phyloP scores from a whole-genome alignment of 179 eudicot species.

The Kewa caespitosa region DNA sequence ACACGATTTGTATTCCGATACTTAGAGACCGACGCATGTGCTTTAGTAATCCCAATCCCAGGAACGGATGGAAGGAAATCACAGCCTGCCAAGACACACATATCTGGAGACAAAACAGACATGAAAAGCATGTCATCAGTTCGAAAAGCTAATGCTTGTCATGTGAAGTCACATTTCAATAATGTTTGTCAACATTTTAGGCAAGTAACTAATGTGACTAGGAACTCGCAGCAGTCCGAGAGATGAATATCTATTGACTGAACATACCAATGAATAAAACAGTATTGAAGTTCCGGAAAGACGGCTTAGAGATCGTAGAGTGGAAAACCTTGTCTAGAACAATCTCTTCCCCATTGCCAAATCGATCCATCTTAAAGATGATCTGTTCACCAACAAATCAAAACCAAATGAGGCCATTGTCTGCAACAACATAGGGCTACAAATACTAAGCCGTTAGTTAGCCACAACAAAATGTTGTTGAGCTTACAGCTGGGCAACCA shows the following conservation, averaged over 20 bases:
- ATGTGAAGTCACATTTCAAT: not conserved
- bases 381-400: slow-evolving; percentile 38
- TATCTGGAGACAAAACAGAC: slow-evolving; percentile 42
- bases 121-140: not conserved
- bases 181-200: not conserved
- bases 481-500: slow-evolving; percentile 80
- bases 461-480: not conserved
- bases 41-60: slow-evolving; percentile 72
- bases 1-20: slow-evolving; percentile 69
- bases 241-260: not conserved
- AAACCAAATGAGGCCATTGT: slow-evolving; percentile 15
- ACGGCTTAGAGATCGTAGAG: slow-evolving; percentile 43
- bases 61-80: slow-evolving; percentile 85
- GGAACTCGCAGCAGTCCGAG: not conserved
- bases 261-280: slow-evolving; percentile 55
- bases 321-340: slow-evolving; percentile 55
- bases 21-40: slow-evolving; percentile 68
- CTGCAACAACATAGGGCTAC: not conserved
- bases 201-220: not conserved
- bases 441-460: not conserved
- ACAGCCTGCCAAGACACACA: slow-evolving; percentile 88
- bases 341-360: slow-evolving; percentile 76
- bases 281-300: slow-evolving; percentile 53
- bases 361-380: slow-evolving; percentile 73
- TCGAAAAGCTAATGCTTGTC: not conserved